Conservation (phyloP, 225 moss, liverwort and hornwort genomes). For the Sphagnum contortum region DNA sequence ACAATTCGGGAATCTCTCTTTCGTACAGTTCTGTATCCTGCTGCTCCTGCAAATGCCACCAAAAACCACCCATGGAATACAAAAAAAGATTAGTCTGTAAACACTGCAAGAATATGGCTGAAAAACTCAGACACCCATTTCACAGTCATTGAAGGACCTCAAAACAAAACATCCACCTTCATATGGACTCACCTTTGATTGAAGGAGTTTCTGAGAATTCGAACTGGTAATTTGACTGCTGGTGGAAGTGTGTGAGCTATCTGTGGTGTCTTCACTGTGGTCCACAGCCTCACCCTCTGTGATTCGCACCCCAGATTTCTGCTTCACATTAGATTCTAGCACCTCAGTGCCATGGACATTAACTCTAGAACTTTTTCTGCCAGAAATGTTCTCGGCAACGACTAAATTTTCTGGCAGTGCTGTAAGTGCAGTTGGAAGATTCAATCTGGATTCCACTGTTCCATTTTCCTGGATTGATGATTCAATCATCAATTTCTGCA, state of each 20-base stretch:
- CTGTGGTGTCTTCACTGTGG: slow-evolving; percentile 19
- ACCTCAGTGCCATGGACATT: slow-evolving; percentile 2
- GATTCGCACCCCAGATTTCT: slow-evolving; percentile 17
- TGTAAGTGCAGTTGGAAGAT: background rate
- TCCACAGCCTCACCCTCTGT: slow-evolving; percentile 37
- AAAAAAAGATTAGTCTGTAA: too few species aligned
- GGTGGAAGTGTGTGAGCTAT: slow-evolving; percentile 5
- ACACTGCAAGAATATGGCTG: too few species aligned
- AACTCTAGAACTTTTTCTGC: slow-evolving; percentile 5
- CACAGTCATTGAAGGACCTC: background rate
- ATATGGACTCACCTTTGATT: slow-evolving; percentile 22
- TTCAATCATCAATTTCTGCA: background rate
- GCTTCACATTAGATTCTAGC: slow-evolving; percentile 7
- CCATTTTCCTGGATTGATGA: background rate
- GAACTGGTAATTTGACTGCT: background rate
- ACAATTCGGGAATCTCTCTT: slow-evolving; percentile 24
- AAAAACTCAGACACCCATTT: background rate
- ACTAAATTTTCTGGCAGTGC: slow-evolving; percentile 2
- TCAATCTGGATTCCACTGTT: too few species aligned
- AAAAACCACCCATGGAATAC: background rate
- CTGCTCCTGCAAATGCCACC: slow-evolving; percentile 1
- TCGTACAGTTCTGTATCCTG: slow-evolving; percentile 12
- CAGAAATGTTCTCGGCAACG: slow-evolving; percentile 1
- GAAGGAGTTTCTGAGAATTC: background rate
- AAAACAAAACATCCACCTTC: background rate